Conservation (phyloP, 495 filamentous ascomycete species). For the Penicillium coffeae region DNA sequence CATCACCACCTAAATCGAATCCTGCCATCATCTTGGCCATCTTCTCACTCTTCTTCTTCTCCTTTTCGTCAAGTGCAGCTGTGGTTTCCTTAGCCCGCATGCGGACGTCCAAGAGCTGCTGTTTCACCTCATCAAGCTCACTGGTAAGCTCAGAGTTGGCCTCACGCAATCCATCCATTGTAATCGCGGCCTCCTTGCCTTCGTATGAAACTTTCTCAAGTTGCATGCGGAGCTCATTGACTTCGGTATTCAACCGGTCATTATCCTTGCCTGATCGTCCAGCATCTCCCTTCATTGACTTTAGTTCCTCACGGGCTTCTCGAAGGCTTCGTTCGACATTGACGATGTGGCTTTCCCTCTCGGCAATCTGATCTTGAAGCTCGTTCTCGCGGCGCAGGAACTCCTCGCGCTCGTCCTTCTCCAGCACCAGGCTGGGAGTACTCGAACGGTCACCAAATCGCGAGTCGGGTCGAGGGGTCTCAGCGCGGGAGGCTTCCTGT, state of each 20-base stretch:
- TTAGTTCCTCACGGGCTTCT: slow-evolving; percentile 78
- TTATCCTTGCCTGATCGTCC: slow-evolving; percentile 78
- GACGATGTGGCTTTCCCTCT: slow-evolving; percentile 80
- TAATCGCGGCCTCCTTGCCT: slow-evolving; percentile 92
- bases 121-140: slow-evolving; percentile 93
- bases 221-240: slow-evolving; percentile 92
- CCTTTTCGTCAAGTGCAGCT: slow-evolving; percentile 87
- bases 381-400: slow-evolving; percentile 95
- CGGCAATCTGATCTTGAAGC: slow-evolving; percentile 90
- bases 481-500: slow-evolving; percentile 47
- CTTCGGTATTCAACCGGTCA: slow-evolving; percentile 74
- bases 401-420: slow-evolving; percentile 96
- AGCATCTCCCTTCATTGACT: slow-evolving; percentile 76
- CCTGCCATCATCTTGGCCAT: slow-evolving; percentile 99
- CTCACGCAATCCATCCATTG: slow-evolving; percentile 95
- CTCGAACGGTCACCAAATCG: slow-evolving; percentile 81
- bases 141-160: slow-evolving; percentile 87
- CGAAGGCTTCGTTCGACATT: slow-evolving; percentile 72
- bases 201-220: slow-evolving; percentile 93
- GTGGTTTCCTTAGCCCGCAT: slow-evolving; percentile 93
- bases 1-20: slow-evolving; percentile 85
- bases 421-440: slow-evolving; percentile 80
- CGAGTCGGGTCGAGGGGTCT: slow-evolving; percentile 74
- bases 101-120: slow-evolving; percentile 90
- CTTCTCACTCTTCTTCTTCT: slow-evolving; percentile 95